phyloP scores from a whole-genome alignment of 2,329 filamentous ascomycete genomes.

The Verticillium nubilum region DNA sequence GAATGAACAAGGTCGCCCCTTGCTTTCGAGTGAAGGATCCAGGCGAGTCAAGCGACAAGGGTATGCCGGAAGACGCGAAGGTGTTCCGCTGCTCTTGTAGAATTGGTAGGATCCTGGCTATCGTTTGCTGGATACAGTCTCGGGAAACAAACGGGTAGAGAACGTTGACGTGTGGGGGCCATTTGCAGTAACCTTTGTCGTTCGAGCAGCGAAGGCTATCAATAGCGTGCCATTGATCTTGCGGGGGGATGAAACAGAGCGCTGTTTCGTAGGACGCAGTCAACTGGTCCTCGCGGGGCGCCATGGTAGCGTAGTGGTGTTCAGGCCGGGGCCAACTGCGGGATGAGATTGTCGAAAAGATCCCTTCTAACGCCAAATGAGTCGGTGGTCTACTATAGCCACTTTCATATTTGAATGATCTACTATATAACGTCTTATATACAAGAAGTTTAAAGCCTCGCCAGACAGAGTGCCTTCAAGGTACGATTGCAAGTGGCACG shows the following conservation, averaged over 20 bases:
- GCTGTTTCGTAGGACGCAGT: slow-evolving; percentile 50
- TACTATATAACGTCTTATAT: no score
- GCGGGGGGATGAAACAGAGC: slow-evolving; percentile 53
- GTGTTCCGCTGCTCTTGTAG: background rate
- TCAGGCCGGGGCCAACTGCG: no score
- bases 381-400: no score
- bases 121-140: slow-evolving; percentile 37
- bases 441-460: no score
- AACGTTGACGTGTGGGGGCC: slow-evolving; percentile 64
- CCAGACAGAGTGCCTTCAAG: no score
- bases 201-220: slow-evolving; percentile 55
- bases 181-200: slow-evolving; percentile 54
- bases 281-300: slow-evolving; percentile 1
- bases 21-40: slow-evolving; percentile 44
- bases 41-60: slow-evolving; percentile 30
- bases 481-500: no score
- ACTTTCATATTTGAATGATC: no score
- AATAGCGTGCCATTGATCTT: slow-evolving; percentile 37
- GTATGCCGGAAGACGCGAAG: background rate
- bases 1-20: slow-evolving; percentile 44
- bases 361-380: no score
- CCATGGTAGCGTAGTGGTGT: no score
- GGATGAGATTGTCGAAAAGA: no score
- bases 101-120: slow-evolving; percentile 27
- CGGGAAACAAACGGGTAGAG: slow-evolving; percentile 58